Percentiles rank a stretch among this genome's conserved stretches.
Conservation (phyloP, 2,329 filamentous ascomycete genomes). For the Colletotrichum orbiculare region DNA sequence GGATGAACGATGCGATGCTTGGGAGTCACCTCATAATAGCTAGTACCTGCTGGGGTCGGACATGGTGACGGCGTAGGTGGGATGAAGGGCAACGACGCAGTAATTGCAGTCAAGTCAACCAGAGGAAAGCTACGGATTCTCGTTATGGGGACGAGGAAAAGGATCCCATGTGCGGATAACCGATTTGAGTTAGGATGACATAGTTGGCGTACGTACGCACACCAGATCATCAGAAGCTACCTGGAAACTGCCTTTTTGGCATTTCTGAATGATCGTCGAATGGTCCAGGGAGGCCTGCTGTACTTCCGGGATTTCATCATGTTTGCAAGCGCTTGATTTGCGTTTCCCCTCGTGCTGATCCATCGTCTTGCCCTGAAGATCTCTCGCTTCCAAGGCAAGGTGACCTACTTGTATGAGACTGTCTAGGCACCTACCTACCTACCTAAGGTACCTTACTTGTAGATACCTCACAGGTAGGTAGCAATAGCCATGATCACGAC, state of each 20-base stretch:
- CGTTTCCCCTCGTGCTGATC: background rate
- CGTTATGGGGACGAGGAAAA: background rate
- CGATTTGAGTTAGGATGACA: background rate
- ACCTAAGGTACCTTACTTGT: too few relatives aligned
- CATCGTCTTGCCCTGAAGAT: constrained; percentile 25
- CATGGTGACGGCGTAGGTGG: background rate
- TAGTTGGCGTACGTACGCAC: constrained; percentile 18
- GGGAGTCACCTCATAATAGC: too few relatives aligned
- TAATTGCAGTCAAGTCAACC: too few relatives aligned
- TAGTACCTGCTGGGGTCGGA: background rate
- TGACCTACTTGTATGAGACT: too few relatives aligned
- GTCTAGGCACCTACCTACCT: too few relatives aligned
- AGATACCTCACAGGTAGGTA: too few relatives aligned
- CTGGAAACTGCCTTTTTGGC: background rate
- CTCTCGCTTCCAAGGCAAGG: background rate
- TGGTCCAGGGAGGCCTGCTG: constrained; percentile 1
- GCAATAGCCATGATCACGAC: too few relatives aligned
- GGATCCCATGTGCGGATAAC: constrained; percentile 21
- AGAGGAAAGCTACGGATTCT: background rate
- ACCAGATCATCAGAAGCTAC: background rate
- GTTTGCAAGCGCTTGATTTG: background rate
- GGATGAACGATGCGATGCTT: too few relatives aligned
- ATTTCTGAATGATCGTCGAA: too few relatives aligned
- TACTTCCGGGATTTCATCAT: background rate
- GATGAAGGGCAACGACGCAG: background rate